Conservation (phyloP, 345 rosid species). For the Gossypium arboreum region DNA sequence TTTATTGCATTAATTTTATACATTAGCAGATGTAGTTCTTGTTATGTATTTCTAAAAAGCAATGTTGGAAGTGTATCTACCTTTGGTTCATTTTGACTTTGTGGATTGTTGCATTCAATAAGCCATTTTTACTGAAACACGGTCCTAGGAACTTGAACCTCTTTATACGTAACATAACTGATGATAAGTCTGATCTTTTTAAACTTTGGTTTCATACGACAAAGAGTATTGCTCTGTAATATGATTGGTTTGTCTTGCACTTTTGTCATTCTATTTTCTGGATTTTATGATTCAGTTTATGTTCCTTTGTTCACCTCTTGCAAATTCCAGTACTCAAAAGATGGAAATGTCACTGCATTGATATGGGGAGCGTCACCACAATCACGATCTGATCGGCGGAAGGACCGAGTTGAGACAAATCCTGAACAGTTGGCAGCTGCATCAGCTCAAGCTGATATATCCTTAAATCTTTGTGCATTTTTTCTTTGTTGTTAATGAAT, state of each 20-base stretch:
- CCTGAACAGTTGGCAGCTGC: slow-evolving; percentile 99
- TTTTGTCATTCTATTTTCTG: neutral
- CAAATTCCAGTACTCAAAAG: slow-evolving; percentile 55
- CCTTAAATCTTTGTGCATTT: slow-evolving; percentile 40
- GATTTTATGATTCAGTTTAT: neutral
- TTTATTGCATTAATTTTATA: neutral
- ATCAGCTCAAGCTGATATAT: slow-evolving; percentile 96
- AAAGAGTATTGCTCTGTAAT: neutral
- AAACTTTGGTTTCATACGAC: neutral
- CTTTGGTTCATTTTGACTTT: neutral
- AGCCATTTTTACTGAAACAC: neutral
- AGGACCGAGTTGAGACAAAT: slow-evolving; percentile 94
- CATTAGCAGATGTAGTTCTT: neutral
- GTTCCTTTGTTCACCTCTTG: slow-evolving; percentile 21
- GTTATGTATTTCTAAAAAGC: neutral
- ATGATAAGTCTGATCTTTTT: neutral
- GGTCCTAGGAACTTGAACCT: neutral
- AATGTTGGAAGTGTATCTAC: neutral
- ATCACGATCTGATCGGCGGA: slow-evolving; percentile 49
- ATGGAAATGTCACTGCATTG: slow-evolving; percentile 73
- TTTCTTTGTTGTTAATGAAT: neutral
- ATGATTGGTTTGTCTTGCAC: neutral
- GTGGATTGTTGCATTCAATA: neutral
- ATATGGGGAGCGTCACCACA: slow-evolving; percentile 10
- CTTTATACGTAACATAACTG: neutral